Percentiles rank a stretch among this genome's conserved stretches.
These are phyloP conservation scores for Apiospora saccharicola DNA, from an alignment of 2,329 filamentous ascomycete species.

Conservation along the genomic window DNA sequence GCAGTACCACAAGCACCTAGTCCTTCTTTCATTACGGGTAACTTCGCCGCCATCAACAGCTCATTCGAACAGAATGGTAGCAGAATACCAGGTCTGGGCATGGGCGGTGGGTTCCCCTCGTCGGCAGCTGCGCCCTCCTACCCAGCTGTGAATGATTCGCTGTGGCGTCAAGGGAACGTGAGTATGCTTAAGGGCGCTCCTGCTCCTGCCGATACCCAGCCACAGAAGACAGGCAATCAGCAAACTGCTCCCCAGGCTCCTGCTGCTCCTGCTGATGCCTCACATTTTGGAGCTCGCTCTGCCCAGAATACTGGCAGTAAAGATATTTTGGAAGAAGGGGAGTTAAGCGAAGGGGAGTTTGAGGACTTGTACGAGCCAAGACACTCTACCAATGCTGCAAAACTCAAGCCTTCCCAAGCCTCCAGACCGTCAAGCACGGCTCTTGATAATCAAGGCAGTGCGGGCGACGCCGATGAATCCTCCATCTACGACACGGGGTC, in stretches of 20 bases:
- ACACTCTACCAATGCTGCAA: conserved; percentile 27
- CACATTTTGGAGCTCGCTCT: background rate
- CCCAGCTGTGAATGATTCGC: conserved; percentile 2
- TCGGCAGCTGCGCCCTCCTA: background rate
- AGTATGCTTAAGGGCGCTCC: background rate
- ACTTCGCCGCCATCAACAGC: conserved; percentile 22
- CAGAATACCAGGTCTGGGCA: conserved; percentile 24
- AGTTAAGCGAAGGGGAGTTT: conserved; percentile 74
- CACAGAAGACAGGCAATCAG: background rate
- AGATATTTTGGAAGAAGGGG: conserved; percentile 69
- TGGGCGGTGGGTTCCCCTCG: conserved; percentile 2
- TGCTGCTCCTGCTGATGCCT: background rate
- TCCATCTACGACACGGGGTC: conserved; percentile 43
- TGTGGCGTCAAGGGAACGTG: conserved; percentile 8
- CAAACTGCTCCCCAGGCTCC: background rate
- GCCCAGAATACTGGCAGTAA: background rate
- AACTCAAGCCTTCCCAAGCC: conserved; percentile 23
- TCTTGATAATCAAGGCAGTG: conserved; percentile 36
- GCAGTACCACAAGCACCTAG: conserved; percentile 4
- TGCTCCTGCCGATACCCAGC: background rate
- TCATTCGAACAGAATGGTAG: conserved; percentile 31
- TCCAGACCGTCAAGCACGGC: conserved; percentile 27
- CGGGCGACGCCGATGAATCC: conserved; percentile 42
- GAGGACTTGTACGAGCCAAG: conserved; percentile 63
- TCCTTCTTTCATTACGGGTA: conserved; percentile 8